Percentiles rank a stretch among this genome's conserved stretches.
Conservation (phyloP, 768 basidiomycete genomes). For the Russula foetens region DNA sequence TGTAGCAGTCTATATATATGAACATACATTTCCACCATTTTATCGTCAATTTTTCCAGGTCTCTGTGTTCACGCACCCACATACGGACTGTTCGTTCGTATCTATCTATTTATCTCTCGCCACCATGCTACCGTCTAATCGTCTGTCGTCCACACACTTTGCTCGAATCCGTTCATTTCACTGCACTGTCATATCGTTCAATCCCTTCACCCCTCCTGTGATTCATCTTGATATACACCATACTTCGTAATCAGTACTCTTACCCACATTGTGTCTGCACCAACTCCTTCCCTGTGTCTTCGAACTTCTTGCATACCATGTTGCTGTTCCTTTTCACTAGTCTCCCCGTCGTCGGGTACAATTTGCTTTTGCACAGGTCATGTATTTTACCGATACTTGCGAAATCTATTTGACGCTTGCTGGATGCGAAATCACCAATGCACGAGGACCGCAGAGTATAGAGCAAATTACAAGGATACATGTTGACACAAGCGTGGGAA, state of each 20-base stretch:
- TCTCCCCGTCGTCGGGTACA: constrained; percentile 26
- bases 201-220: constrained; percentile 7
- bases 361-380: constrained; percentile 21
- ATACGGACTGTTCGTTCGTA: constrained; percentile 15
- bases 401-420: constrained; percentile 16
- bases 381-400: constrained; percentile 26
- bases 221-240: constrained; percentile 19
- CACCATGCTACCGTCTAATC: constrained; percentile 15
- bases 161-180: constrained; percentile 13
- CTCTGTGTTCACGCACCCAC: constrained; percentile 18
- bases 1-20: constrained; percentile 23
- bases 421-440: constrained; percentile 8
- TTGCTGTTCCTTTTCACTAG: constrained; percentile 21
- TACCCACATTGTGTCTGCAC: constrained; percentile 21
- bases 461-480: constrained; percentile 17
- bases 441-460: not conserved
- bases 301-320: constrained; percentile 28
- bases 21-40: constrained; percentile 20
- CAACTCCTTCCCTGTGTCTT: constrained; percentile 18
- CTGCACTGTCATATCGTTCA: constrained; percentile 17
- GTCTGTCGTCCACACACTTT: constrained; percentile 16
- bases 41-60: constrained; percentile 17
- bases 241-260: constrained; percentile 23
- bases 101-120: constrained; percentile 17
- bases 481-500: constrained; percentile 9